A percentile compares a stretch with the other conserved stretches of the same genome.
These are phyloP conservation scores for Letharia columbiana DNA, from an alignment of 495 filamentous ascomycete genomes.

Conservation along the genomic window DNA sequence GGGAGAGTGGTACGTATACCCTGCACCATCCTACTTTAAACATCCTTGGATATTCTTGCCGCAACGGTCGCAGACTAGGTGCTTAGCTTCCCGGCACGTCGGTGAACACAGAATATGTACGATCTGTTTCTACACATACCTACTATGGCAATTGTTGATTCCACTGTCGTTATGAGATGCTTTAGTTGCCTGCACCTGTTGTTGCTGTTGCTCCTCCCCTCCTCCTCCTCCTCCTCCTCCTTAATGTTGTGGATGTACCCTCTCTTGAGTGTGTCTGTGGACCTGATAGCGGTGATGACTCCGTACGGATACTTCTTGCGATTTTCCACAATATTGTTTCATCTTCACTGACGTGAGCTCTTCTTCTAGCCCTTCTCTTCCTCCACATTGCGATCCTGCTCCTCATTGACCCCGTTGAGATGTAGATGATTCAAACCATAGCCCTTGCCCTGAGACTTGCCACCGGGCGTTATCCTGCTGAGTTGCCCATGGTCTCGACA, in stretches of 20 bases:
- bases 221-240: no score
- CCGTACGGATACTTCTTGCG: background rate
- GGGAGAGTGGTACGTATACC: no score
- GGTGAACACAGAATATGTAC: no score
- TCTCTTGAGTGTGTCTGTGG: background rate
- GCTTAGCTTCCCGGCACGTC: no score
- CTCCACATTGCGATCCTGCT: conserved; percentile 24
- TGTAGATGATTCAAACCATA: conserved; percentile 41
- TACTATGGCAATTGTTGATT: background rate
- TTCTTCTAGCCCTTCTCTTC: conserved; percentile 26
- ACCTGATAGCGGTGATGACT: background rate
- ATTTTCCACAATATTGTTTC: background rate
- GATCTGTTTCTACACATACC: no score
- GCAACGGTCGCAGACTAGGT: no score
- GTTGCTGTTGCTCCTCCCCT: background rate
- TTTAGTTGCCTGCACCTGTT: background rate
- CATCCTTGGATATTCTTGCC: no score
- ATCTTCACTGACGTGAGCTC: conserved; percentile 14
- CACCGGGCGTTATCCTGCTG: conserved; percentile 21
- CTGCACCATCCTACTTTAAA: no score
- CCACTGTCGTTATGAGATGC: background rate
- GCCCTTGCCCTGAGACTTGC: conserved; percentile 35
- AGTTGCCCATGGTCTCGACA: background rate
- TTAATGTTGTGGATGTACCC: background rate
- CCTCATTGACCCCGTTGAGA: conserved; percentile 32